These are phyloP conservation scores for Urostyla sp. DNA, from an alignment of 73 alveolate genomes.

Conservation along the genomic window DNA sequence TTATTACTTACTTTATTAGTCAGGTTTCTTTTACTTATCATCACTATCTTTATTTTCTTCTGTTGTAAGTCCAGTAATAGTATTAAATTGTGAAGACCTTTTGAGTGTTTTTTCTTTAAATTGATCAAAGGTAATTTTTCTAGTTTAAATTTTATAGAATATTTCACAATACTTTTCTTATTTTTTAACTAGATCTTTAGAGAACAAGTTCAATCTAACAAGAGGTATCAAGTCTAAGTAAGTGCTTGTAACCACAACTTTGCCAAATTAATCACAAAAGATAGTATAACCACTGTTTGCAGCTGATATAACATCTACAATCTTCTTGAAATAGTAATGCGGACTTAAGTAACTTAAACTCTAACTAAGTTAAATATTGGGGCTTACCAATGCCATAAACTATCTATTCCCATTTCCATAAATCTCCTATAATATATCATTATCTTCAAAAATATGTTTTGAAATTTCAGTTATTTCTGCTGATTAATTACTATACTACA, in stretches of 20 bases:
- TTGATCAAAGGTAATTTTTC: not conserved
- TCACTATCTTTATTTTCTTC: not conserved
- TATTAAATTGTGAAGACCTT: not conserved
- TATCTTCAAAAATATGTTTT: not conserved
- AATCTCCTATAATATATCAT: not conserved
- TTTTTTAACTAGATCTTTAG: not conserved
- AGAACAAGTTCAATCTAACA: not conserved
- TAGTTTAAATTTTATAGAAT: not conserved
- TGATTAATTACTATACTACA: not conserved
- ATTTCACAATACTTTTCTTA: not conserved
- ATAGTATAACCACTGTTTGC: slow-evolving; percentile 3
- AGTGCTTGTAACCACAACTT: not conserved
- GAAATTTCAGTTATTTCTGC: slow-evolving; percentile 13
- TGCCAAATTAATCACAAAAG: slow-evolving; percentile 2
- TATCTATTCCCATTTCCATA: slow-evolving; percentile 22
- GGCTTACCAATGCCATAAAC: slow-evolving; percentile 1
- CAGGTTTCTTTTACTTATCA: not conserved
- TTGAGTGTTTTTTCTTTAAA: not conserved
- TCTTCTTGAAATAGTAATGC: not conserved
- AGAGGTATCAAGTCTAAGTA: not conserved
- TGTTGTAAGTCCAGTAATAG: not conserved
- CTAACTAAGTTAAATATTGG: slow-evolving; percentile 4
- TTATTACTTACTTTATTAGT: not conserved
- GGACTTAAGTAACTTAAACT: slow-evolving; percentile 22
- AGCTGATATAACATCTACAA: not conserved